Conservation (phyloP, 495 filamentous ascomycete species). For the Lepidopterella palustris region DNA sequence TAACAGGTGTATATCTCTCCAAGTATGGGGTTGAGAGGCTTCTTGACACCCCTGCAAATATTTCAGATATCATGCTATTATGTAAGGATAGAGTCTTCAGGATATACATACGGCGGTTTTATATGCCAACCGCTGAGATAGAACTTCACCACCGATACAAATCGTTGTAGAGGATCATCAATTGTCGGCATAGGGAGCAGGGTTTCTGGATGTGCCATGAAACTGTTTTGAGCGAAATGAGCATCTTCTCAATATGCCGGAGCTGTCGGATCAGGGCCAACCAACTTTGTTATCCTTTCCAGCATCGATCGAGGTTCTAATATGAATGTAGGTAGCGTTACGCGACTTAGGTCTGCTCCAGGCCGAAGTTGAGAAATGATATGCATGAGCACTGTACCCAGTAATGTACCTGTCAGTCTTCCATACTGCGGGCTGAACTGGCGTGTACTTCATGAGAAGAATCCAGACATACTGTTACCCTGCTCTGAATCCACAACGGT, state of each 20-base stretch:
- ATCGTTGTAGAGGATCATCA: slow-evolving; percentile 85
- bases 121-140: slow-evolving; percentile 99
- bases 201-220: slow-evolving; percentile 98
- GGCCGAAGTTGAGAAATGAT: slow-evolving; percentile 96
- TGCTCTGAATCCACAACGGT: slow-evolving; percentile 70
- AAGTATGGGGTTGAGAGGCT: slow-evolving; percentile 93
- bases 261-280: slow-evolving; percentile 6
- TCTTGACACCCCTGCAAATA: slow-evolving; percentile 82
- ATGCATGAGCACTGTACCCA: slow-evolving; percentile 67
- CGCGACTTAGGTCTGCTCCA: slow-evolving; percentile 88
- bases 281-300: slow-evolving; percentile 93
- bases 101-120: slow-evolving; percentile 73
- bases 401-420: slow-evolving; percentile 6
- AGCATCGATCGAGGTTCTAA: slow-evolving; percentile 96
- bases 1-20: slow-evolving; percentile 93
- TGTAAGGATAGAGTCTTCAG: neutral
- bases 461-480: slow-evolving; percentile 52
- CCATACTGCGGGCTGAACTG: neutral
- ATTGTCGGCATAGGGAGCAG: slow-evolving; percentile 80
- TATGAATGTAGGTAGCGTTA: slow-evolving; percentile 95
- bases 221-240: slow-evolving; percentile 48
- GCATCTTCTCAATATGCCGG: neutral
- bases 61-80: neutral
- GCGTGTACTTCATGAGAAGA: too few species aligned
- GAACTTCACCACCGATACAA: slow-evolving; percentile 93